Percentiles rank a stretch among this genome's conserved stretches.
phyloP scores from a whole-genome alignment of 352 stramenopile genomes.

The Pythium plurisporium region DNA sequence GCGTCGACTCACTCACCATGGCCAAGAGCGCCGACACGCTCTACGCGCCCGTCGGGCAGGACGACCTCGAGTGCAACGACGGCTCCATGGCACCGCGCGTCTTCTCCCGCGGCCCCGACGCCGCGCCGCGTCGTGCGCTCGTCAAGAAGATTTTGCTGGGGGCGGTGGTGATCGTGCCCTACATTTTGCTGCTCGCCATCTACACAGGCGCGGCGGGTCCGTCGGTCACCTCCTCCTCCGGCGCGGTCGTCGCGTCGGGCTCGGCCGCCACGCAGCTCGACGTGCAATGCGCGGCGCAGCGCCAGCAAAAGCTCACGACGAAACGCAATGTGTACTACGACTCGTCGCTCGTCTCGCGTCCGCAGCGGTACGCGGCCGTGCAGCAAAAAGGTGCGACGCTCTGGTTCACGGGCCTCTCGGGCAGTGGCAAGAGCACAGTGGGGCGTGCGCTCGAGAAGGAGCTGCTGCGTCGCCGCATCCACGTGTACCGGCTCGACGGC shows the following conservation, averaged over 20 bases:
- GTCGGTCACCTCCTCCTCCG: background rate
- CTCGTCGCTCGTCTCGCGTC: constrained; percentile 59
- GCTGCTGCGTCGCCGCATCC: constrained; percentile 92
- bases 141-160: constrained; percentile 53
- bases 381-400: constrained; percentile 97
- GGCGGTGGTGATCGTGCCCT: constrained; percentile 50
- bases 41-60: constrained; percentile 66
- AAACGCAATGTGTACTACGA: constrained; percentile 83
- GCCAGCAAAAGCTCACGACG: constrained; percentile 62
- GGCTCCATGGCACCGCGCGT: constrained; percentile 24
- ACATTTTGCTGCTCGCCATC: constrained; percentile 55
- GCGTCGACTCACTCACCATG: constrained; percentile 2
- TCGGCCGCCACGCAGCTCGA: constrained; percentile 31
- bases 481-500: constrained; percentile 97
- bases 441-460: constrained; percentile 94
- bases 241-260: background rate
- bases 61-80: constrained; percentile 59
- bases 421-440: constrained; percentile 98
- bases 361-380: constrained; percentile 64
- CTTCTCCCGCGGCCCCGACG: constrained; percentile 52
- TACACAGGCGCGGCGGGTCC: constrained; percentile 27
- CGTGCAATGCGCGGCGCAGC: constrained; percentile 49
- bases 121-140: constrained; percentile 35
- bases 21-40: constrained; percentile 32
- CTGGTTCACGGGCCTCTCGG: constrained; percentile 98